These are phyloP conservation scores for Nothophytophthora sp. DNA, from an alignment of 352 stramenopile genomes.

Conservation along the genomic window DNA sequence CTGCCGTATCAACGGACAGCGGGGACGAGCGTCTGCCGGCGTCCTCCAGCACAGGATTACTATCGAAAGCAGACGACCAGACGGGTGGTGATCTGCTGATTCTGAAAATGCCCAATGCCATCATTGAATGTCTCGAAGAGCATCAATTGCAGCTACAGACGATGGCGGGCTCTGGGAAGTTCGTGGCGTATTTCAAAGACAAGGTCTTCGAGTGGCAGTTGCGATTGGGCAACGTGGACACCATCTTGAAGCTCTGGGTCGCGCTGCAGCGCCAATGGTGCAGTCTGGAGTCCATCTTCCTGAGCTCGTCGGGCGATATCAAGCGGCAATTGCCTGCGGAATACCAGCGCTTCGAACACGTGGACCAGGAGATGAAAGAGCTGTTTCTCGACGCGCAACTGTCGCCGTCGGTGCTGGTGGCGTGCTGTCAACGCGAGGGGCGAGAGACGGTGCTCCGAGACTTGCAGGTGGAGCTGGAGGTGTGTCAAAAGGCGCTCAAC, in stretches of 20 bases:
- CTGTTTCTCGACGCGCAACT: conserved; percentile 63
- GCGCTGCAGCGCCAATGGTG: conserved; percentile 91
- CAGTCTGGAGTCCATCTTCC: conserved; percentile 95
- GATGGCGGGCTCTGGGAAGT: conserved; percentile 96
- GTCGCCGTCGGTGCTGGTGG: conserved; percentile 70
- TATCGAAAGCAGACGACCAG: conserved; percentile 22
- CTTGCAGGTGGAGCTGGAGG: conserved; percentile 90
- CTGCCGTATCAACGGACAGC: background rate
- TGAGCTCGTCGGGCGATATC: conserved; percentile 92
- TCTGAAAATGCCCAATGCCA: conserved; percentile 89
- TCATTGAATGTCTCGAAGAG: conserved; percentile 94
- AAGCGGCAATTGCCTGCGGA: conserved; percentile 92
- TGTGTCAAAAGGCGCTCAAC: conserved; percentile 96
- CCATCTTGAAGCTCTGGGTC: conserved; percentile 94
- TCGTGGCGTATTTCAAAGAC: conserved; percentile 95
- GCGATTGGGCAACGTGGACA: conserved; percentile 91
- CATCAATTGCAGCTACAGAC: conserved; percentile 96
- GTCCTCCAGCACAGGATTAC: background rate
- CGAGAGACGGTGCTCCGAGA: conserved; percentile 80
- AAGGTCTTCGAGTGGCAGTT: conserved; percentile 95
- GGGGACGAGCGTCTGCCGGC: background rate
- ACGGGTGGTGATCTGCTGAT: conserved; percentile 86
- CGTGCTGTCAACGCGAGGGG: conserved; percentile 75
- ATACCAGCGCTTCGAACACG: conserved; percentile 87
- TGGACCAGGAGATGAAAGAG: conserved; percentile 89